phyloP scores from a whole-genome alignment of 2,329 filamentous ascomycete genomes.

The Trichoderma arundinaceum region DNA sequence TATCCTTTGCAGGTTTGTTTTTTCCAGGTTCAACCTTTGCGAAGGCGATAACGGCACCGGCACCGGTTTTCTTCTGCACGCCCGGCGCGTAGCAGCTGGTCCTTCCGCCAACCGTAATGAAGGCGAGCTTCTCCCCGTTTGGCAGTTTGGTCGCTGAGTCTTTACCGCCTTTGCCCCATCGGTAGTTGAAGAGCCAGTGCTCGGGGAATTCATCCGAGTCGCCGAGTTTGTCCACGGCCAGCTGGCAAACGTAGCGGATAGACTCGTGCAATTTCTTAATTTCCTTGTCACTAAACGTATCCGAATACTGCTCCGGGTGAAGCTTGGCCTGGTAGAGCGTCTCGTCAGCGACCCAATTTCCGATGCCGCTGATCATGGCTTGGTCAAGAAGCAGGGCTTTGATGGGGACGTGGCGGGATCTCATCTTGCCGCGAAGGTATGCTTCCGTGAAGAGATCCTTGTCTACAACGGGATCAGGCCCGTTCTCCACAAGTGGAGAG shows the following conservation, averaged over 20 bases:
- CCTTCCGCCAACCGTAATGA: constrained; percentile 86
- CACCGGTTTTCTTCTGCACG: constrained; percentile 78
- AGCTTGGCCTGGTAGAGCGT: constrained; percentile 86
- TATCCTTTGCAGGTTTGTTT: neutral
- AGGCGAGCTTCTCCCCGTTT: constrained; percentile 82
- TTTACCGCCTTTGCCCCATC: constrained; percentile 91
- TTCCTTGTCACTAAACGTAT: constrained; percentile 76
- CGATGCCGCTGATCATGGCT: constrained; percentile 85
- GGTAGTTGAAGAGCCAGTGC: constrained; percentile 85
- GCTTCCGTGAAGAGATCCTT: constrained; percentile 75
- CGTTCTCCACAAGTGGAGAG: constrained; percentile 86
- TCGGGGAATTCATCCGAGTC: constrained; percentile 85
- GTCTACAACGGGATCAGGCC: constrained; percentile 89
- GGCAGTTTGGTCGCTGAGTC: constrained; percentile 70
- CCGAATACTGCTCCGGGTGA: constrained; percentile 91
- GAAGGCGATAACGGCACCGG: constrained; percentile 49
- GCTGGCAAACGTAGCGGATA: constrained; percentile 79
- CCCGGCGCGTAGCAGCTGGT: constrained; percentile 88
- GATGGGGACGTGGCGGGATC: constrained; percentile 79
- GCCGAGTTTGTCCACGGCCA: constrained; percentile 76
- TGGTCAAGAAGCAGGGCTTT: constrained; percentile 91
- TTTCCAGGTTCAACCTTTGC: constrained; percentile 50
- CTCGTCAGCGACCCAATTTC: constrained; percentile 97
- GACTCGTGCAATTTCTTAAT: constrained; percentile 73
- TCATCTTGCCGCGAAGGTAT: constrained; percentile 75